Percentiles rank a stretch among this genome's conserved stretches.
phyloP scores from a whole-genome alignment of 1,284 basidiomycete genomes.

The Sporisorium reilianum region DNA sequence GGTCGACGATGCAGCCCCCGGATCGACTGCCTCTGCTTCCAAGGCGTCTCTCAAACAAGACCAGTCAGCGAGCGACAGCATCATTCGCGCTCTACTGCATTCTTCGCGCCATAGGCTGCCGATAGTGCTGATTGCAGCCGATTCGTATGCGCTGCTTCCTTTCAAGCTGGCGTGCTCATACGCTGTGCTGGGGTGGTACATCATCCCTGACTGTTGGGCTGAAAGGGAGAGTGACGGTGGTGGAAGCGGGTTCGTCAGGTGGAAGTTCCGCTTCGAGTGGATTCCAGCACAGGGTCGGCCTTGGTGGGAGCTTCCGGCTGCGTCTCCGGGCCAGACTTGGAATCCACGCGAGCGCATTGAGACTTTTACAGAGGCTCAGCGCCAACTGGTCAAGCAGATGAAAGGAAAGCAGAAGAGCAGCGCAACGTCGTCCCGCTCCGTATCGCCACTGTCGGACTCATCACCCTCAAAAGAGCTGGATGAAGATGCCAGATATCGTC shows the following conservation, averaged over 20 bases:
- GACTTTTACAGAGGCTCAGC: conserved; percentile 21
- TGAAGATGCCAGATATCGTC: conserved; percentile 3
- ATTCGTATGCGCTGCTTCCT: conserved; percentile 44
- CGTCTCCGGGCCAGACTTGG: conserved; percentile 12
- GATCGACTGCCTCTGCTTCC: conserved; percentile 1
- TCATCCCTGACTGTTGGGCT: conserved; percentile 53
- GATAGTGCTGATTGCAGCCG: conserved; percentile 43
- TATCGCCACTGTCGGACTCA: background rate
- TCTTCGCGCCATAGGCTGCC: conserved; percentile 33
- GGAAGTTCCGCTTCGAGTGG: conserved; percentile 59
- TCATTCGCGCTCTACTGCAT: conserved; percentile 46
- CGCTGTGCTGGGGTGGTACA: conserved; percentile 58
- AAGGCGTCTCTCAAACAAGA: conserved; percentile 39
- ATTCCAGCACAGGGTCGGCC: conserved; percentile 43
- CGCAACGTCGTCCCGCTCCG: background rate
- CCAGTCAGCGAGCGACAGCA: conserved; percentile 33
- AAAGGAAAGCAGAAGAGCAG: background rate
- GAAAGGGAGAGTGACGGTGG: conserved; percentile 24
- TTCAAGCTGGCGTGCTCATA: conserved; percentile 44
- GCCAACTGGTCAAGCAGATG: conserved; percentile 13
- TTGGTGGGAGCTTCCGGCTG: conserved; percentile 39
- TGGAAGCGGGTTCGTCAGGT: conserved; percentile 30
- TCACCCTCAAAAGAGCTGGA: background rate
- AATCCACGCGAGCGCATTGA: conserved; percentile 28
- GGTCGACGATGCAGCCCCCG: background rate